Evolutionary conservation across 208 protist genomes (phyloP).

Genomic region (Leptomonas pyrrhocoris): DNA sequence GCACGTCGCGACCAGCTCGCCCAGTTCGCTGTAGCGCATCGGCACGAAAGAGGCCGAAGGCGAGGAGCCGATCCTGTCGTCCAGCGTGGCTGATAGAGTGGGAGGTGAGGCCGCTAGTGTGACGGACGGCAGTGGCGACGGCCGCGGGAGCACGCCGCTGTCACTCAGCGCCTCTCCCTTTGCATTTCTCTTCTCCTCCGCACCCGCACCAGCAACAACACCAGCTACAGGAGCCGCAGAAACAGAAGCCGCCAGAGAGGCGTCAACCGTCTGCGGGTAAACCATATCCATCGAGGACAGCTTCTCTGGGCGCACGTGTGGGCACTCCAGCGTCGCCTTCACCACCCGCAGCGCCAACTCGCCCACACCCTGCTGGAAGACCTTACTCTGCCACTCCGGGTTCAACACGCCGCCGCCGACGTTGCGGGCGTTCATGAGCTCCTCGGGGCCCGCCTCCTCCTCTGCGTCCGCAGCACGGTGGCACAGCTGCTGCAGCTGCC

Average conservation of each 20-base stretch:
- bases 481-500: conserved; percentile 44
- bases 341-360: conserved; percentile 36
- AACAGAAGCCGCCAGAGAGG: too few species aligned
- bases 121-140: neutral
- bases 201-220: too few species aligned
- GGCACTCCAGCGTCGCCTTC: conserved; percentile 41
- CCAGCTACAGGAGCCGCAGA: too few species aligned
- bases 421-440: conserved; percentile 18
- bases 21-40: conserved; percentile 48
- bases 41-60: conserved; percentile 16
- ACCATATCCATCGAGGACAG: conserved; percentile 43
- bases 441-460: conserved; percentile 15
- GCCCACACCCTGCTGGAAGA: conserved; percentile 55
- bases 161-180: neutral
- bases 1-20: conserved; percentile 44
- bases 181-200: too few species aligned
- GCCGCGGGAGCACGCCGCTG: neutral
- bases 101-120: neutral
- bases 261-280: neutral
- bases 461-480: conserved; percentile 15
- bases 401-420: conserved; percentile 32
- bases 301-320: conserved; percentile 33
- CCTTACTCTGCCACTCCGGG: conserved; percentile 50
- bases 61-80: neutral
- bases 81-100: neutral